Evolutionary conservation across 257 asterid species (phyloP).

Genomic region (Scutellaria baicalensis): DNA sequence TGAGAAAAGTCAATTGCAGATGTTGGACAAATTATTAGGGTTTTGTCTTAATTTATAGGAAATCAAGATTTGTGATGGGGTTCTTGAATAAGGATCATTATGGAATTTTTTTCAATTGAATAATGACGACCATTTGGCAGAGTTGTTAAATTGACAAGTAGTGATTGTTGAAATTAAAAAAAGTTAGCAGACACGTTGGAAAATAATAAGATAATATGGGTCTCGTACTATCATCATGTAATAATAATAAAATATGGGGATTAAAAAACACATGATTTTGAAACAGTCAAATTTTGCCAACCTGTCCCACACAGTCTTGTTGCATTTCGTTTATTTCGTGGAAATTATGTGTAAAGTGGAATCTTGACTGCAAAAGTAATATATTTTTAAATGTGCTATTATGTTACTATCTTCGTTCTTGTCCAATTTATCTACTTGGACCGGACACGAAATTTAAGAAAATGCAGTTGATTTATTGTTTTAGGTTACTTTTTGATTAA

Average conservation of each 20-base stretch:
- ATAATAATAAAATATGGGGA: not conserved
- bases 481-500: too few relatives aligned
- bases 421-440: too few relatives aligned
- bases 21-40: not conserved
- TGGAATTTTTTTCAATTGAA: not conserved
- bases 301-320: slow-evolving; percentile 7
- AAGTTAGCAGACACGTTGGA: not conserved
- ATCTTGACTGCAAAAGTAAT: not conserved
- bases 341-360: slow-evolving; percentile 3
- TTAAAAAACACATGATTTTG: slow-evolving; percentile 7
- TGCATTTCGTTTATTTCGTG: not conserved
- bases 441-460: too few relatives aligned
- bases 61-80: not conserved
- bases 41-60: slow-evolving; percentile 8
- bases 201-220: not conserved
- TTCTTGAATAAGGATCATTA: not conserved
- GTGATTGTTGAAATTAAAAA: not conserved
- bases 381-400: too few relatives aligned
- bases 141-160: not conserved
- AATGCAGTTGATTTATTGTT: too few relatives aligned
- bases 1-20: too few relatives aligned
- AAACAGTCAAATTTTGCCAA: slow-evolving; percentile 17
- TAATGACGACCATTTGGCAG: not conserved
- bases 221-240: not conserved
- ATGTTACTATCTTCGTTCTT: too few relatives aligned